Base-by-base conservation (phyloP, 2,329 filamentous ascomycete genomes). In the Botrytis squamosa region DNA sequence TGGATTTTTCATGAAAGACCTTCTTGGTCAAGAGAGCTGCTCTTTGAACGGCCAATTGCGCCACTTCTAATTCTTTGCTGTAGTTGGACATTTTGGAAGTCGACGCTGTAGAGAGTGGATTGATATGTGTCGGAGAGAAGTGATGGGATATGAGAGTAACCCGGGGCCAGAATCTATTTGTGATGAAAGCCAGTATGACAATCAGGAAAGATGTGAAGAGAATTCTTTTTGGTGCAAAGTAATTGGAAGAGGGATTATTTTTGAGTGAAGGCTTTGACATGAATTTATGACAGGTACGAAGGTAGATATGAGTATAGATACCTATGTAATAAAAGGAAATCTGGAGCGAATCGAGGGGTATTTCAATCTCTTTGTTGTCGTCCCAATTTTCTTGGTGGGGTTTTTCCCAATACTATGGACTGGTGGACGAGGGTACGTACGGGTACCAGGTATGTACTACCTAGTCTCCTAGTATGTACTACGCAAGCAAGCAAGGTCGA, bases 11-110 rank as follows among this genome's bases (percentile, higher is more conserved):
- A 84, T 94, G 87, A 85, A 93, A 93, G 81, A 94, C 92, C 75
- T 88, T 88, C 83, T 93, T 92, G 70, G 92, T 94, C 74, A 94
- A 87, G 77, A 94, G 86, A 36, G 89, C 86, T 40, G 92, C 95
- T 77, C 95, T 90, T 85, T 97, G 94, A 73, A 97, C 95, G 75
- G 95, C 94, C 62, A 97, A 89, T 82, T 95, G 91, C 75, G 95
- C 95, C 72, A 97, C 88, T 80, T 91, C 86, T 79, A 96, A 90
- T 85, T 98, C 95, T 77, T 91, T 89, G 74, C 88, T 85, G 86
- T 96, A 97, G 59, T 76, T 75, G 65, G 80, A 77, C 80, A 85
- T 85, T 66, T 77, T 80, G 75, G 80, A 73, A 73, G 73, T 74
- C 42, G 75, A 72, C 40, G 76, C 74, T 72, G 76, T 71, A 65